These are phyloP conservation scores for Davidsoniella eucalypti DNA, from an alignment of 2,329 filamentous ascomycete genomes.

Conservation along the genomic window DNA sequence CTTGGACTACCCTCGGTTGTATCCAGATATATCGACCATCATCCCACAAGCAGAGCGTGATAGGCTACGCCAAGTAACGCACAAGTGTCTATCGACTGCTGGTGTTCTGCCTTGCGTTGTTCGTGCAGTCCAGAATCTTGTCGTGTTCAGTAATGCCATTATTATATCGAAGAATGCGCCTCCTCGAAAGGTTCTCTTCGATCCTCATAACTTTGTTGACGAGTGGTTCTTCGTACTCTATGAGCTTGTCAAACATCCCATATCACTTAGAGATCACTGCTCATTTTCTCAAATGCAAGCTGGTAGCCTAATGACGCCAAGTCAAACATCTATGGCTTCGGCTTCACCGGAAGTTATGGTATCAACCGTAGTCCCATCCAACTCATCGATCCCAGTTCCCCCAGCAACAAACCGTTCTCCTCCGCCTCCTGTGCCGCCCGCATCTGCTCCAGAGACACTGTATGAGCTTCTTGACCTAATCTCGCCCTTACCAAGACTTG, in stretches of 20 bases:
- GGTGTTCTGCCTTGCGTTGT: slow-evolving; percentile 9
- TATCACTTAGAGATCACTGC: slow-evolving; percentile 10
- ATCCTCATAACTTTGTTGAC: slow-evolving; percentile 10
- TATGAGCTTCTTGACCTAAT: slow-evolving; percentile 5
- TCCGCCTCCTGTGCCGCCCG: background rate
- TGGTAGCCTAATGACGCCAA: slow-evolving; percentile 5
- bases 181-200: slow-evolving; percentile 5
- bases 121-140: slow-evolving; percentile 4
- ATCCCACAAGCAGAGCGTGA: slow-evolving; percentile 2
- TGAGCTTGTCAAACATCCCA: slow-evolving; percentile 8
- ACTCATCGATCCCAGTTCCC: background rate
- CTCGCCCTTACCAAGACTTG: slow-evolving; percentile 7
- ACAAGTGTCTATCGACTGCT: slow-evolving; percentile 1
- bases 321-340: background rate
- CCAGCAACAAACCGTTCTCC: background rate
- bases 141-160: slow-evolving; percentile 8
- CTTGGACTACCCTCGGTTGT: slow-evolving; percentile 11
- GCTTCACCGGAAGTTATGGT: background rate
- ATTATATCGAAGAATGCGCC: slow-evolving; percentile 7
- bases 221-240: slow-evolving; percentile 11
- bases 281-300: slow-evolving; percentile 9
- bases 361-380: background rate
- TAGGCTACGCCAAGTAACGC: slow-evolving; percentile 1
- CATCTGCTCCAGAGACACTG: background rate
- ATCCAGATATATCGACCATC: slow-evolving; percentile 9